Evolutionary conservation across 2,329 filamentous ascomycete species (phyloP), one percentile per base, ranked within the genome.

Genomic region (Pestalotiopsis sp.): DNA sequence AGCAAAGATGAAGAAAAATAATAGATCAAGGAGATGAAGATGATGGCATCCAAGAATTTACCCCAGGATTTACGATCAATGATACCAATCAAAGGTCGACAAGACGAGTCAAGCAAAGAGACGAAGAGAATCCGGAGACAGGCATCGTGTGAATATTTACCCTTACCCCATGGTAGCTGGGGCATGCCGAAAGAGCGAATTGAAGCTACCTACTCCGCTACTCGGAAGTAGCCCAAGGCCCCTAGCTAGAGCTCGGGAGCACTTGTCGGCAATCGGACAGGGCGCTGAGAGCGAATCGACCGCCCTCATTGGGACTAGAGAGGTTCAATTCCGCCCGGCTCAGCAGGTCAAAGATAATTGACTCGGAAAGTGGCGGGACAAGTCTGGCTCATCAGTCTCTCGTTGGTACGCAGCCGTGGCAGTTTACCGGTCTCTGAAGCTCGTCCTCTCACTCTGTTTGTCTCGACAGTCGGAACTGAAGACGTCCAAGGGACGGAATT

Each of bases 251-350:
- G 31, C 72, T 66, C 73, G 73, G 75, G 64, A 72, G 69, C 68
- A 72, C 63, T 69, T 66, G 67, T 76, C 74, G 75, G 74, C 73
- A 68, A 72, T 72, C 71, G 71, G 71, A 69, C 70, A 69, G 72
- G 60, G 60, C n/a, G 57, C 57, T 27, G 5, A 20, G 38, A 27
- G 27, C 11, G 14, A 41, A 61, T 27, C 13, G 59, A 20, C n/a
- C 59, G 59, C 36, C 59, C 59, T 39, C 31, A 38, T 38, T 64
- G 39, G 61, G 41, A n/a, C 39, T 58, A 57, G 39, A 38, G 63
- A 36, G n/a, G 49, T 55, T 57, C 31, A 55, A 65, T 65, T 65
- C 41, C 63, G 63, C 63, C 41, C 14, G 31, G n/a, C 27, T 52
- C 45, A 52, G 17, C 45, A 17, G 20, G 45, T 52, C 45, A 52